phyloP scores from a whole-genome alignment of 1,284 basidiomycete genomes.

The Polyporus tsugae region DNA sequence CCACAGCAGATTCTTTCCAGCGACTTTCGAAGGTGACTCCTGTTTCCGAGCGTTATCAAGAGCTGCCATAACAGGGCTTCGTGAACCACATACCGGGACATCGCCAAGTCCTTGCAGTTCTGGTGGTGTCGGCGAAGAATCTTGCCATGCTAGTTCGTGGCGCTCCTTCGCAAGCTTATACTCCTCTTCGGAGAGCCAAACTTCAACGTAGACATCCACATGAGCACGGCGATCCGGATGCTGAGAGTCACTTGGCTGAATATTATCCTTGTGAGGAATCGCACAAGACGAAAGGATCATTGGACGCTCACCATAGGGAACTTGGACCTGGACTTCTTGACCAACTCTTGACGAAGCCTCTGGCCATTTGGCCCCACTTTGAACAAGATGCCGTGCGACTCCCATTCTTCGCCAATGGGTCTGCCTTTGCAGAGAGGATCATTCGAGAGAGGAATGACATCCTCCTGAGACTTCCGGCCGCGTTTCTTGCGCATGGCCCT shows the following conservation, averaged over 20 bases:
- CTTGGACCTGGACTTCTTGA: conserved; percentile 71
- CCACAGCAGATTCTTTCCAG: conserved; percentile 59
- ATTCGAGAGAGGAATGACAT: conserved; percentile 51
- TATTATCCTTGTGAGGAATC: conserved; percentile 14
- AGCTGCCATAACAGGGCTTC: no score
- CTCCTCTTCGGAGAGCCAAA: conserved; percentile 80
- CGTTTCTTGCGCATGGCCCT: conserved; percentile 46
- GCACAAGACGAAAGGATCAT: conserved; percentile 16
- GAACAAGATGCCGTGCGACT: conserved; percentile 68
- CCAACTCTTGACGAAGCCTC: conserved; percentile 68
- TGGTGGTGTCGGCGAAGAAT: conserved; percentile 41
- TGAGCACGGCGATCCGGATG: conserved; percentile 75
- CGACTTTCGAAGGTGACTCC: conserved; percentile 43
- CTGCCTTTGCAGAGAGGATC: conserved; percentile 61
- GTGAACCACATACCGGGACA: conserved; percentile 35
- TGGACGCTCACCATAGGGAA: conserved; percentile 71
- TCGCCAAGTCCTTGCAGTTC: conserved; percentile 52
- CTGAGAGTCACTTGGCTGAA: conserved; percentile 76
- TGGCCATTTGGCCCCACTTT: conserved; percentile 78
- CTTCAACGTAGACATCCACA: conserved; percentile 74
- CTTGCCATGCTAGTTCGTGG: conserved; percentile 74
- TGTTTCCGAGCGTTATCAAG: conserved; percentile 24
- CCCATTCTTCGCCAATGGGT: conserved; percentile 78
- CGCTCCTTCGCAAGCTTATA: conserved; percentile 68
- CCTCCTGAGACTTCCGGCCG: conserved; percentile 40